Evolutionary conservation across 1,284 basidiomycete species (phyloP).

Genomic region (Spongiforma sp.): DNA sequence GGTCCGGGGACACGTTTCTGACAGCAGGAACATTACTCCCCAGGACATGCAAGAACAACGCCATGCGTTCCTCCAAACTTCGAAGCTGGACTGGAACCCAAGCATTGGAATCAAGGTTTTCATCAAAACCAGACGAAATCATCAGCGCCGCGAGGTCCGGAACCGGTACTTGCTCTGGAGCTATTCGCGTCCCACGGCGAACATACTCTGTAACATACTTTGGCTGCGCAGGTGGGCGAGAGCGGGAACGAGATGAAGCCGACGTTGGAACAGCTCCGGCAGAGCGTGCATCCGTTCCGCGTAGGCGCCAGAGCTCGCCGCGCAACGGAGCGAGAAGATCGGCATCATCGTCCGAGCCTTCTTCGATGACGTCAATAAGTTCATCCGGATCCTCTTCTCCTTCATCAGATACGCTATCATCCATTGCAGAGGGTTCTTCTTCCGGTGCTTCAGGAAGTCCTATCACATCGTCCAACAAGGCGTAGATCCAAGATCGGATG

Average conservation of each 20-base stretch:
- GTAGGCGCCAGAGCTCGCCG: slow-evolving; percentile 66
- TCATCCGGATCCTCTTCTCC: slow-evolving; percentile 51
- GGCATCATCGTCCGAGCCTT: slow-evolving; percentile 41
- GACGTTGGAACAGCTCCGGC: slow-evolving; percentile 35
- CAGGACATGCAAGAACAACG: slow-evolving; percentile 61
- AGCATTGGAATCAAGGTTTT: slow-evolving; percentile 31
- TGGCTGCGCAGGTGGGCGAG: slow-evolving; percentile 31
- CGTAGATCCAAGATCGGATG: slow-evolving; percentile 70
- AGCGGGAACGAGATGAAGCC: slow-evolving; percentile 37
- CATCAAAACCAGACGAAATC: slow-evolving; percentile 40
- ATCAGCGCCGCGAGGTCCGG: slow-evolving; percentile 53
- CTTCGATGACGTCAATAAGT: slow-evolving; percentile 64
- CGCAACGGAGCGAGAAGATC: slow-evolving; percentile 72
- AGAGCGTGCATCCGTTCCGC: slow-evolving; percentile 32
- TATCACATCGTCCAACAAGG: slow-evolving; percentile 69
- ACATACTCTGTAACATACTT: slow-evolving; percentile 69
- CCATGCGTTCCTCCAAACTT: slow-evolving; percentile 57
- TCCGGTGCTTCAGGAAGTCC: slow-evolving; percentile 52
- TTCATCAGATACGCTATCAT: slow-evolving; percentile 18
- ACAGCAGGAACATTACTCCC: slow-evolving; percentile 59
- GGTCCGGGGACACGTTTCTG: slow-evolving; percentile 47
- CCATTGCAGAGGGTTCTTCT: slow-evolving; percentile 14
- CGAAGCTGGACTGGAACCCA: slow-evolving; percentile 49
- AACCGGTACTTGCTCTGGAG: slow-evolving; percentile 60
- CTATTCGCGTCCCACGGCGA: slow-evolving; percentile 72